phyloP scores from a whole-genome alignment of 129 eudicot genomes.

The Ambrosia artemisiifolia region DNA sequence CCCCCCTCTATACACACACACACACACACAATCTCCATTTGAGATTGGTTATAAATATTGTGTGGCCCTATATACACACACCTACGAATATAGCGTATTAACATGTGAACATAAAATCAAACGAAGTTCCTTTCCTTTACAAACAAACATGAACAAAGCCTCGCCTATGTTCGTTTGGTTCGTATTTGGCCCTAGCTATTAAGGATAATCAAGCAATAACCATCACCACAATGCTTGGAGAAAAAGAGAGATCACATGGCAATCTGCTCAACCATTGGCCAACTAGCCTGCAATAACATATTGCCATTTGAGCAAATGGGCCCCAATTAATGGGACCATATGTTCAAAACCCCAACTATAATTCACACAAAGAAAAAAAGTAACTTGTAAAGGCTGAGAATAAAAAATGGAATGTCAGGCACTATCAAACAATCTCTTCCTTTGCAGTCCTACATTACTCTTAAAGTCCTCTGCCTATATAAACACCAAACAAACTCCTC shows the following conservation, averaged over 20 bases:
- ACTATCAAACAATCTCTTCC: slow-evolving; percentile 31
- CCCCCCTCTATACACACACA: too few species aligned
- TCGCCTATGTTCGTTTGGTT: background rate
- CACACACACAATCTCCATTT: too few species aligned
- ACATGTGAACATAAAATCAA: background rate
- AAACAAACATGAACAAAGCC: background rate
- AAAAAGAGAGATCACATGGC: slow-evolving; percentile 27
- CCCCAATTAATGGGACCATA: slow-evolving; percentile 37
- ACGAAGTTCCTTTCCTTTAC: background rate
- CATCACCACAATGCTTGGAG: slow-evolving; percentile 7
- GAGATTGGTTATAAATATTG: too few species aligned
- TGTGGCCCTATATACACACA: too few species aligned
- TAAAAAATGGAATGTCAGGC: slow-evolving; percentile 45
- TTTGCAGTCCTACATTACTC: slow-evolving; percentile 31
- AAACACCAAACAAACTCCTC: slow-evolving; percentile 48
- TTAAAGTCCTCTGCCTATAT: slow-evolving; percentile 39
- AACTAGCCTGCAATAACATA: slow-evolving; percentile 32
- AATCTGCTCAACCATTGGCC: slow-evolving; percentile 35
- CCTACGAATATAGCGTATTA: too few species aligned
- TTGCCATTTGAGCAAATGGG: slow-evolving; percentile 28
- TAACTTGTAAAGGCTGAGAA: slow-evolving; percentile 17
- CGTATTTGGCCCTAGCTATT: background rate
- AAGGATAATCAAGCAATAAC: background rate
- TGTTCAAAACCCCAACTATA: slow-evolving; percentile 35
- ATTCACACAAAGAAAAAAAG: slow-evolving; percentile 38